phyloP scores from a whole-genome alignment of 495 filamentous ascomycete genomes.

The Penicillium angulare region DNA sequence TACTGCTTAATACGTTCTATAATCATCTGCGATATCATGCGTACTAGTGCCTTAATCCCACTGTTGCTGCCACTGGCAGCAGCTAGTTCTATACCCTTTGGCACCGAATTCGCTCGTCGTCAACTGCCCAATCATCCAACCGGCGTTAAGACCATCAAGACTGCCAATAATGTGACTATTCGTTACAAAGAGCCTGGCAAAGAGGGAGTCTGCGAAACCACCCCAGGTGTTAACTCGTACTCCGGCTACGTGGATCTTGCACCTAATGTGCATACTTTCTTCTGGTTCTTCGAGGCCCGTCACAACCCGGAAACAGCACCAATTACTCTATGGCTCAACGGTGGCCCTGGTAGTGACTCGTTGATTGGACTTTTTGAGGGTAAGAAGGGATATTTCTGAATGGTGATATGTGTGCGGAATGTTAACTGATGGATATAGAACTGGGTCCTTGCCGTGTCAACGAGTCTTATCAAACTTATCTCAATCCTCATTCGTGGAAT shows the following conservation, averaged over 20 bases:
- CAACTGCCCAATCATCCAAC: conserved; percentile 50
- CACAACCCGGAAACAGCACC: conserved; percentile 49
- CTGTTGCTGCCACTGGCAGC: conserved; percentile 26
- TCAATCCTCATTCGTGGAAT: conserved; percentile 60
- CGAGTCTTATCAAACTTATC: conserved; percentile 47
- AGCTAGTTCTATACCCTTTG: conserved; percentile 13
- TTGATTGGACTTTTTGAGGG: conserved; percentile 56
- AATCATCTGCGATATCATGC: conserved; percentile 26
- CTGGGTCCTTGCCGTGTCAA: conserved; percentile 59
- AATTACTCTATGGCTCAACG: conserved; percentile 54
- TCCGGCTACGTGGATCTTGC: conserved; percentile 44
- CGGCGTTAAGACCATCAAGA: conserved; percentile 56
- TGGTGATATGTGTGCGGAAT: conserved; percentile 55
- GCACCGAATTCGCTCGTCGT: conserved; percentile 25
- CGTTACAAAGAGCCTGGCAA: conserved; percentile 42
- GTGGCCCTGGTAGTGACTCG: conserved; percentile 56
- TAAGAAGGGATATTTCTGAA: conserved; percentile 43
- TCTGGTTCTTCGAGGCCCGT: conserved; percentile 48
- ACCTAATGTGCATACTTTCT: conserved; percentile 41
- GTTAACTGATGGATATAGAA: conserved; percentile 56
- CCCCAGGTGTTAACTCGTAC: conserved; percentile 46
- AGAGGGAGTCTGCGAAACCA: conserved; percentile 53
- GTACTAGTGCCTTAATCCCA: conserved; percentile 19
- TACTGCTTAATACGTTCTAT: too few species aligned
- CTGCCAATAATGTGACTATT: conserved; percentile 53